Evolutionary conservation across 768 basidiomycete species (phyloP).

Genomic region (Agrocybe pediades): DNA sequence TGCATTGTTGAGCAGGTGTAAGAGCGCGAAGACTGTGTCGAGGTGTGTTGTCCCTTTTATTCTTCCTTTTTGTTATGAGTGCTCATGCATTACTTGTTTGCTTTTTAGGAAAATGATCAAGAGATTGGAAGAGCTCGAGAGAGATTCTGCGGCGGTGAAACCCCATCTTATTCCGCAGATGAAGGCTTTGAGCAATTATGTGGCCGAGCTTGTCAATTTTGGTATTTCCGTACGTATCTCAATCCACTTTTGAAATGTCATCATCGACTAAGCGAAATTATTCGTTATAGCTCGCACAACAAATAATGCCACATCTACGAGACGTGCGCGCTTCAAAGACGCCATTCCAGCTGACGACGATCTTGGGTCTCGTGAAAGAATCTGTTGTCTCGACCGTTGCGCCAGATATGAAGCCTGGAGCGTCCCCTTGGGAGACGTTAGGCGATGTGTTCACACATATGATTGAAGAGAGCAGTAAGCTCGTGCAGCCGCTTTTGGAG

Average conservation of each 20-base stretch:
- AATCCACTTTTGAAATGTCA: not conserved
- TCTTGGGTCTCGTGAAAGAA: slow-evolving; percentile 73
- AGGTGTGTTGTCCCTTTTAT: slow-evolving; percentile 47
- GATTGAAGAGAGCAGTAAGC: slow-evolving; percentile 65
- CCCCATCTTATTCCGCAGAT: slow-evolving; percentile 72
- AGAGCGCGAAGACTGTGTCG: slow-evolving; percentile 77
- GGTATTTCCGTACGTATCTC: slow-evolving; percentile 73
- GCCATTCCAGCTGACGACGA: slow-evolving; percentile 71
- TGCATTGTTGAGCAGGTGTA: slow-evolving; percentile 78
- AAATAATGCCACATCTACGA: slow-evolving; percentile 82
- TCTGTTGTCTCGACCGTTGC: slow-evolving; percentile 71
- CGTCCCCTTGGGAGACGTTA: slow-evolving; percentile 78
- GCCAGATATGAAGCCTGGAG: slow-evolving; percentile 64
- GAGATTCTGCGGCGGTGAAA: slow-evolving; percentile 72
- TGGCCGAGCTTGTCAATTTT: slow-evolving; percentile 86
- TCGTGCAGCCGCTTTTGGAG: slow-evolving; percentile 75
- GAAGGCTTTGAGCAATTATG: slow-evolving; percentile 67
- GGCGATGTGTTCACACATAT: slow-evolving; percentile 69
- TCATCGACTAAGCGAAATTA: no score
- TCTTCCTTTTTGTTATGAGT: not conserved
- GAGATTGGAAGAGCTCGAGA: slow-evolving; percentile 78
- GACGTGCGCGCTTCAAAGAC: slow-evolving; percentile 80
- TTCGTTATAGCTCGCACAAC: slow-evolving; percentile 76
- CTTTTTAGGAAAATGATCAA: slow-evolving; percentile 79
- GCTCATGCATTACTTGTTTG: not conserved